These are phyloP conservation scores for Gonapodya sp. DNA, from an alignment of 192 early-diverging fungal species.

Conservation along the genomic window DNA sequence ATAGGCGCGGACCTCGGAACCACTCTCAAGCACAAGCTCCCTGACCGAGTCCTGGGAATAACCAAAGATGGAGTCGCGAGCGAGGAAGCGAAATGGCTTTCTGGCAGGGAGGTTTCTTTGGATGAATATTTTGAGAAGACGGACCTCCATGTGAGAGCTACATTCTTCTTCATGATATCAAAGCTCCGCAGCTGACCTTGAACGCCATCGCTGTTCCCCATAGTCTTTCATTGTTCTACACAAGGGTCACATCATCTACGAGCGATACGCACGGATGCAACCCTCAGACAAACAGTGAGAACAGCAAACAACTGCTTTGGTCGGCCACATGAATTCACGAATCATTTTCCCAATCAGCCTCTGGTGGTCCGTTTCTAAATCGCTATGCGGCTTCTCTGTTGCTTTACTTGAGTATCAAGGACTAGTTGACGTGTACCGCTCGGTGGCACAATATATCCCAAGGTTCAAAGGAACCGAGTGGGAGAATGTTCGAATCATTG, in stretches of 20 bases:
- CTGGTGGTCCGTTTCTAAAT: slow-evolving; percentile 2
- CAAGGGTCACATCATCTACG: not conserved
- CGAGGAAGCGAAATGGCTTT: not conserved
- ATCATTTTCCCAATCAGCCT: not conserved
- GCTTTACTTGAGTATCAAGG: not conserved
- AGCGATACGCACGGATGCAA: slow-evolving; percentile 6
- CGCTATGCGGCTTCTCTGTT: not conserved
- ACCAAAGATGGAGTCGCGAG: not conserved
- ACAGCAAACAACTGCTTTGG: not conserved
- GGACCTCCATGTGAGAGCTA: not conserved
- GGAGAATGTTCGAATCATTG: not conserved
- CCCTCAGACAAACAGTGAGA: slow-evolving; percentile 2
- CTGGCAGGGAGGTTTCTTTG: not conserved
- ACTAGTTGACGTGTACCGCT: not conserved
- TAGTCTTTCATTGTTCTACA: slow-evolving; percentile 9
- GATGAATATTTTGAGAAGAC: not conserved
- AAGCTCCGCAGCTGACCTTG: too few relatives aligned
- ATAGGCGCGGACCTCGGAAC: not conserved
- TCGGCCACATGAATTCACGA: not conserved
- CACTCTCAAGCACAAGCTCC: not conserved
- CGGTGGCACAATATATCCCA: not conserved
- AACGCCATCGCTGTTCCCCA: too few relatives aligned
- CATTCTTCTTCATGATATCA: too few relatives aligned
- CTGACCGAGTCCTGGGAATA: not conserved
- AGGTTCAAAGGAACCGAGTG: slow-evolving; percentile 4